These are phyloP conservation scores for Maudiozyma humilis DNA, from an alignment of 1,139 yeast species.

Conservation along the genomic window DNA sequence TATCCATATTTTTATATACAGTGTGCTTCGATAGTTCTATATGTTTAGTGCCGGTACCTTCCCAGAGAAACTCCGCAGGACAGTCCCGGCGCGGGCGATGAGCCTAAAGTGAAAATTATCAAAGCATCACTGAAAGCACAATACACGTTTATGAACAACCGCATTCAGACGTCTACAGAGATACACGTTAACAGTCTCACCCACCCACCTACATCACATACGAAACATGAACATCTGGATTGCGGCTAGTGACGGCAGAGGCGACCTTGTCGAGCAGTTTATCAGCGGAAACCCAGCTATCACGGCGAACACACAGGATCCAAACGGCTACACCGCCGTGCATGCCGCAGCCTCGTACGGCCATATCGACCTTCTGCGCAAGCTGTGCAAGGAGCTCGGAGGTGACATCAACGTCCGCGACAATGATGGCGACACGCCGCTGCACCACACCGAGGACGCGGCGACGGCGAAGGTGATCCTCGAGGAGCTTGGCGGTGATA, in stretches of 20 bases:
- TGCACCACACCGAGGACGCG: constrained; percentile 79
- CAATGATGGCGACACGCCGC: constrained; percentile 88
- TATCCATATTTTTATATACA: no score
- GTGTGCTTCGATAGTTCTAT: no score
- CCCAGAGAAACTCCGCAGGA: no score
- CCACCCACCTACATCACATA: not conserved
- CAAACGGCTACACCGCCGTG: constrained; percentile 89
- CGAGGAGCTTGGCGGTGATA: constrained; percentile 60
- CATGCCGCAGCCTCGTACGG: constrained; percentile 97
- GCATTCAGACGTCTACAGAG: no score
- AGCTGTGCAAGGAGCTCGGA: constrained; percentile 46
- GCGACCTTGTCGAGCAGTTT: constrained; percentile 47
- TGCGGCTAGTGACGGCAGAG: constrained; percentile 82
- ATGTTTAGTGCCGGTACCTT: no score
- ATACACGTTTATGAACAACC: no score
- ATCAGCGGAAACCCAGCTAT: constrained; percentile 40
- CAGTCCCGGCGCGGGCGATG: not conserved
- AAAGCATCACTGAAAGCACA: not conserved
- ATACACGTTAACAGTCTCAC: no score
- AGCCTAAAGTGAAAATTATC: not conserved
- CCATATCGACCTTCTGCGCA: constrained; percentile 56
- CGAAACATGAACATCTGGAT: constrained; percentile 68
- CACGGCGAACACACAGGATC: constrained; percentile 69
- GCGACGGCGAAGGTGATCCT: constrained; percentile 57
- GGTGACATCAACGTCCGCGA: constrained; percentile 82